Evolutionary conservation across 202 grass and related monocot species (phyloP).

Genomic region (Eragrostis tef): DNA sequence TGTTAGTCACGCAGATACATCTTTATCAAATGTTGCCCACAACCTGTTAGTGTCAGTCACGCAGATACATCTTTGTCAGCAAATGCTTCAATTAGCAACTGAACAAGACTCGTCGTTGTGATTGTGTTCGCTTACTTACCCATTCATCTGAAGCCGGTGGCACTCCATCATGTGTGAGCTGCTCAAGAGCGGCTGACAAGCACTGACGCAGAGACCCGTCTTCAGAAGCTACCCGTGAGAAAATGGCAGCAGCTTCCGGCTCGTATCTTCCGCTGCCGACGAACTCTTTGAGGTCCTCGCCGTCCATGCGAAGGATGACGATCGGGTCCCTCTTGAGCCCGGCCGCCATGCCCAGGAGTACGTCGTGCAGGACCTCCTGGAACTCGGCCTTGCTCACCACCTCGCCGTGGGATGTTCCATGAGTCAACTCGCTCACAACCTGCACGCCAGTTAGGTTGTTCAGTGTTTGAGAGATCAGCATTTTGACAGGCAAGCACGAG

Average conservation of each 20-base stretch:
- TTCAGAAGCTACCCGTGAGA: slow-evolving; percentile 50
- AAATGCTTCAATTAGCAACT: not conserved
- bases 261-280: slow-evolving; percentile 57
- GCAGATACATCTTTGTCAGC: not conserved
- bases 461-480: not conserved
- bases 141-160: slow-evolving; percentile 75
- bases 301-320: slow-evolving; percentile 87
- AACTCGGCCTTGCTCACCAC: slow-evolving; percentile 86
- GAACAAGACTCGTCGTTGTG: not conserved
- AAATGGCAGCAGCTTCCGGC: slow-evolving; percentile 56
- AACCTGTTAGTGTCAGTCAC: slow-evolving; percentile 46
- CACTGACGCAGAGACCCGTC: slow-evolving; percentile 43
- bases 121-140: slow-evolving; percentile 46
- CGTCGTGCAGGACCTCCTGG: slow-evolving; percentile 67
- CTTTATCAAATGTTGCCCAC: slow-evolving; percentile 38
- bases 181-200: slow-evolving; percentile 55
- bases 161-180: slow-evolving; percentile 74
- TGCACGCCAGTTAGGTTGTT: slow-evolving; percentile 36
- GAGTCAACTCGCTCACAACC: slow-evolving; percentile 76
- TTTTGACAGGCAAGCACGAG: not conserved
- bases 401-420: slow-evolving; percentile 61
- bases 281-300: slow-evolving; percentile 87
- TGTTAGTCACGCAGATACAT: not conserved
- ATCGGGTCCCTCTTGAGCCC: slow-evolving; percentile 88
- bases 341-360: slow-evolving; percentile 84